Evolutionary conservation across 1,284 basidiomycete genomes (phyloP), one percentile per base, ranked within the genome.

Genomic region (Pascua sp.): DNA sequence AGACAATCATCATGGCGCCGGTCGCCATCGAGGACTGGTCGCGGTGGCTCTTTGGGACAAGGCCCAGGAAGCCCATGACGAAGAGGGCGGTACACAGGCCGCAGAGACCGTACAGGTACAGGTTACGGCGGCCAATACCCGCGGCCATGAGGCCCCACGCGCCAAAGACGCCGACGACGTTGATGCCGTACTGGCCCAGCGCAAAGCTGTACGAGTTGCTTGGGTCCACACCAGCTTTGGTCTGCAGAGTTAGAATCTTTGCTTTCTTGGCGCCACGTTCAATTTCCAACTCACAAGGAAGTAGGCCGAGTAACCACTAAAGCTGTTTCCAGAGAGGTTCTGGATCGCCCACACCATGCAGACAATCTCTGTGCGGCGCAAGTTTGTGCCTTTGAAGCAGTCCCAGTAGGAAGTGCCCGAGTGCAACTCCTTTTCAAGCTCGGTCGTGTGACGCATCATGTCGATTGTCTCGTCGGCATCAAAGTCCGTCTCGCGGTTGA

Each of bases 61-160:
- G 75, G 24, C 79, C 79, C 46, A 82, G 66, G 55, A 75, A 76
- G 36, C 82, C 82, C 66, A 81, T 79, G 68, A 78, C 60, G 63
- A 81, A 67, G 43, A 84, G 74, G 18, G 79, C 70, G 59, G 75
- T 59, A 49, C 70, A 70, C 57, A 81, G 76, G 42, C 72, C 66
- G 56, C 68, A 67, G 18, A 81, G 75, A 42, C 82, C 82, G 49
- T 59, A 68, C 51, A 80, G 68, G 72, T 81, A 81, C 43, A 82
- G 62, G 38, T 54, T 63, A 37, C 80, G 70, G 55, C 80, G 72
- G 37, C 80, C 80, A 57, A 79, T 56, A 17, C 71, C 69, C 12
- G 57, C 55, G 37, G 79, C 77, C 69, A 80, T 72, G 58, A 78
- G 71, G 10, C 49, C 57, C 74, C 74, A 76, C 11, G 73, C 72